These are phyloP conservation scores for Sambucus nigra DNA, from an alignment of 129 eudicot species.

Conservation along the genomic window DNA sequence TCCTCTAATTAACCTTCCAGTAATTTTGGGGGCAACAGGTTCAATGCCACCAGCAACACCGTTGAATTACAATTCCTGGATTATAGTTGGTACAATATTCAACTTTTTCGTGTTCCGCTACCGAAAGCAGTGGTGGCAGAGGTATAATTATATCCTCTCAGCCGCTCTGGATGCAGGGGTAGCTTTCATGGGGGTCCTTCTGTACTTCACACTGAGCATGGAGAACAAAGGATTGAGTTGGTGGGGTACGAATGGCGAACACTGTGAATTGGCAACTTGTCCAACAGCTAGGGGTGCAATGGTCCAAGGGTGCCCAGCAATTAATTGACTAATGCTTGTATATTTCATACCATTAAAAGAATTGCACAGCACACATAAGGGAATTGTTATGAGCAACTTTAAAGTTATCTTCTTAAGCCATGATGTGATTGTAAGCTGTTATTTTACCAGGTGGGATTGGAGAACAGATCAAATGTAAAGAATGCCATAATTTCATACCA, in stretches of 20 bases:
- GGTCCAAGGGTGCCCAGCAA: constrained; percentile 59
- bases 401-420: background rate
- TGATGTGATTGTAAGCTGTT: background rate
- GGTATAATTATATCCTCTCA: constrained; percentile 79
- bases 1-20: constrained; percentile 78
- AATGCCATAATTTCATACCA: too few relatives aligned
- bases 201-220: constrained; percentile 55
- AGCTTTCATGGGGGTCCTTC: constrained; percentile 80
- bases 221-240: constrained; percentile 44
- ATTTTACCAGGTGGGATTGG: background rate
- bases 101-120: constrained; percentile 75
- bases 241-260: constrained; percentile 91
- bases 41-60: constrained; percentile 87
- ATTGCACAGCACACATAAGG: background rate
- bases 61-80: constrained; percentile 71
- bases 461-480: too few relatives aligned
- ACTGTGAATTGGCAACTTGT: constrained; percentile 67
- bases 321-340: constrained; percentile 17
- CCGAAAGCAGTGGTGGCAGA: constrained; percentile 86
- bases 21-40: constrained; percentile 70
- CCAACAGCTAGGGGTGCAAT: constrained; percentile 76
- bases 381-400: constrained; percentile 5
- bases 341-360: constrained; percentile 1
- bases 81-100: constrained; percentile 60
- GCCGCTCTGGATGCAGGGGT: constrained; percentile 96